Conservation (phyloP, 2,329 filamentous ascomycete genomes). For the Trichoderma arundinaceum region DNA sequence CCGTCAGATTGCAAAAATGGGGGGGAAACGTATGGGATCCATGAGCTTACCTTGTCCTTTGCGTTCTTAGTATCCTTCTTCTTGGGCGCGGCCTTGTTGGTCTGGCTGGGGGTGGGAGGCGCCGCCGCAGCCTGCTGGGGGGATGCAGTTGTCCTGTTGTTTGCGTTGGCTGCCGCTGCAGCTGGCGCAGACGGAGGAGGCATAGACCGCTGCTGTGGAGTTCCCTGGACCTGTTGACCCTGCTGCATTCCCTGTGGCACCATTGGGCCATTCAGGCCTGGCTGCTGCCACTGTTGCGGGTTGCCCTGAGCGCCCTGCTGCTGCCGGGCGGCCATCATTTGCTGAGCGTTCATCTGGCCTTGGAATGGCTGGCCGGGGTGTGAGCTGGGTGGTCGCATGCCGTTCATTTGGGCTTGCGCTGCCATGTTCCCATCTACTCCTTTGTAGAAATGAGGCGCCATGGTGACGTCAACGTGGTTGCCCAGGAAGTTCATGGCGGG, state of each 20-base stretch:
- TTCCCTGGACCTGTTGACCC: conserved; percentile 62
- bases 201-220: conserved; percentile 75
- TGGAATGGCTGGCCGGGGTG: conserved; percentile 66
- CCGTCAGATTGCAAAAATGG: conserved; percentile 34
- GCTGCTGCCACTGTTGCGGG: conserved; percentile 50
- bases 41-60: conserved; percentile 63
- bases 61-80: conserved; percentile 73
- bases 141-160: conserved; percentile 63
- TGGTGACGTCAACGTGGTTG: conserved; percentile 65
- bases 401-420: conserved; percentile 61
- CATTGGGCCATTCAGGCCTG: conserved; percentile 51
- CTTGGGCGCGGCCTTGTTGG: conserved; percentile 75
- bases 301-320: conserved; percentile 42
- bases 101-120: conserved; percentile 77
- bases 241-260: conserved; percentile 49
- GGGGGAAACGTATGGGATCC: conserved; percentile 9
- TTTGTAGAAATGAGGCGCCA: conserved; percentile 66
- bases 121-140: conserved; percentile 69
- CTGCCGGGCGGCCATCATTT: conserved; percentile 63
- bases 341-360: conserved; percentile 63
- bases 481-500: conserved; percentile 67
- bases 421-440: conserved; percentile 63
- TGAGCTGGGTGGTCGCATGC: conserved; percentile 72
- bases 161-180: conserved; percentile 53
- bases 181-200: conserved; percentile 68